Base-by-base conservation (phyloP, 2,329 filamentous ascomycete species). In the Exophiala sp. region DNA sequence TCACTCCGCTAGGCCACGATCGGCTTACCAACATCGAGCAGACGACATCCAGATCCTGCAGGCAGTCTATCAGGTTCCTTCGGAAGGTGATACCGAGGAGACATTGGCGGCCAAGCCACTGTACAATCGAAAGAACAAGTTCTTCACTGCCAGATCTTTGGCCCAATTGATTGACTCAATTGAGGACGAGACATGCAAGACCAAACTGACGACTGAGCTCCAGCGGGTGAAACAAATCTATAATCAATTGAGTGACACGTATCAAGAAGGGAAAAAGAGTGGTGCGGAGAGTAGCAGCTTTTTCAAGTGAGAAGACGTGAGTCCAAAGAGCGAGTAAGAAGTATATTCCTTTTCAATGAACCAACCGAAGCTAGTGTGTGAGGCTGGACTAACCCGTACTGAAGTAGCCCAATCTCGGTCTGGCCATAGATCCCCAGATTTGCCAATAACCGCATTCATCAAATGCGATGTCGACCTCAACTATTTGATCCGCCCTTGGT, bases 51-150 rank as follows among this genome's bases (percentile, higher is more conserved):
- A 81, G 45, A 83, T 83, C 50, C 61, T 83, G 43, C 69, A 80
- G 63, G 69, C 77, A 52, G 79, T 83, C 1, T 83, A 82, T 60
- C 71, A 76, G 2, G 79, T 82, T 1, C 69, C 65, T 2, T 72
- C 66, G 58, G 45, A 51, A 1, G 36, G 39, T 18, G 58, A 60
- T 33, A 68, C 66, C 8, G 68, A 70, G 2, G 72, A 71, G 49
- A 67, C 68, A 3, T 57, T 79, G 12, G 63, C 63, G 1, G 39
- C 47, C 1, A 68, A 77, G 9, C 69, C 73, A 14, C 66, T 83
- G 45, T 83, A 83, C 54, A 83, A 83, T 53, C 70, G 73, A n/a
- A 66, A 57, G 2, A 84, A 83, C 62, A 79, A 77, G 67, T 83
- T 83, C 67, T 83, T 83, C 54, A 58, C 45, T 4, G 59, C 59